Conservation (phyloP, 2,329 filamentous ascomycete genomes). For the Penicillium psychrosexuale region DNA sequence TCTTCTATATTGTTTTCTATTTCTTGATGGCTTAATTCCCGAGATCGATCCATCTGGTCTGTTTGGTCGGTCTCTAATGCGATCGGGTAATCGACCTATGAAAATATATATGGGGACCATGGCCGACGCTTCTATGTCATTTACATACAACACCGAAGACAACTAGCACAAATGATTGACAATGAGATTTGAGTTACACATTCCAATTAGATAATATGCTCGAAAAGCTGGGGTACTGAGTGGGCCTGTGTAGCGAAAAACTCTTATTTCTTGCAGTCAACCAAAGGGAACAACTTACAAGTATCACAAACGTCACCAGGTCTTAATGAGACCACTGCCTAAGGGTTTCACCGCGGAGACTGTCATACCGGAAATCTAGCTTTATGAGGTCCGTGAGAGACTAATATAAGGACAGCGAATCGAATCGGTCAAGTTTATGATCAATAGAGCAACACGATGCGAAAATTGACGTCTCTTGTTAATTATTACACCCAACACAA, state of each 20-base stretch:
- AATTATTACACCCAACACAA: background rate
- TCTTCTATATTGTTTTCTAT: no score
- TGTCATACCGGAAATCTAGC: background rate
- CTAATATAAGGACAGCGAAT: background rate
- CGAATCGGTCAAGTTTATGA: background rate
- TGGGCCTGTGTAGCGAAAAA: background rate
- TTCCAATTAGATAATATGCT: background rate
- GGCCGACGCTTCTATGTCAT: background rate
- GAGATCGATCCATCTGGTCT: background rate
- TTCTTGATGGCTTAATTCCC: background rate
- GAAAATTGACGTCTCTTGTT: background rate
- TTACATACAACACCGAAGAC: background rate
- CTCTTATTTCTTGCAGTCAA: background rate
- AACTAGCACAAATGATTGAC: background rate
- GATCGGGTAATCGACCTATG: background rate
- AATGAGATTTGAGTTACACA: background rate
- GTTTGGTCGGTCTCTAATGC: no score
- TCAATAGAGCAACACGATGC: background rate
- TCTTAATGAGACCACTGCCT: background rate
- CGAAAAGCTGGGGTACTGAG: background rate
- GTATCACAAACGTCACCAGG: background rate
- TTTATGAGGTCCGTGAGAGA: background rate
- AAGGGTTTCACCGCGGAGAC: slow-evolving; percentile 1
- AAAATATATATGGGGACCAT: background rate
- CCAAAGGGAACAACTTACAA: background rate